phyloP scores from a whole-genome alignment of 2,329 filamentous ascomycete genomes.

The Cyanodermella asteris region DNA sequence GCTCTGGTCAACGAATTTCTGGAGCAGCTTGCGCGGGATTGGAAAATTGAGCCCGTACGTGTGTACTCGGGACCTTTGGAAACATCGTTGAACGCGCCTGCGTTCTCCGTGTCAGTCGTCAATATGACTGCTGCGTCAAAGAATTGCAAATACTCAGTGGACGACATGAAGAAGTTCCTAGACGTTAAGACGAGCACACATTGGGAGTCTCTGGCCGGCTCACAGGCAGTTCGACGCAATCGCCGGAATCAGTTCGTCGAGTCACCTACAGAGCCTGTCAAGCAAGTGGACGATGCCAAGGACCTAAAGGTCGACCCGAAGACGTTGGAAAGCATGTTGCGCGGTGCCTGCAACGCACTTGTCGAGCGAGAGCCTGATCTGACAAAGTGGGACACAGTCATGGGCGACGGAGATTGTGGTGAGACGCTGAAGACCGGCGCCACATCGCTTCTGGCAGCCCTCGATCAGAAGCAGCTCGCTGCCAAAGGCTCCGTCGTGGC shows the following conservation, averaged over 20 bases:
- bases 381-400: constrained; percentile 39
- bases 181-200: no score
- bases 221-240: no score
- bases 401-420: constrained; percentile 46
- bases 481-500: constrained; percentile 24
- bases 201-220: no score
- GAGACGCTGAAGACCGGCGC: constrained; percentile 37
- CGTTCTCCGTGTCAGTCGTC: constrained; percentile 50
- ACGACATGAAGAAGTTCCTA: constrained; percentile 36
- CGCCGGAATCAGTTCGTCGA: no score
- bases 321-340: constrained; percentile 30
- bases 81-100: constrained; percentile 57
- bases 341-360: constrained; percentile 35
- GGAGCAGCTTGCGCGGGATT: constrained; percentile 25
- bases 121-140: no score
- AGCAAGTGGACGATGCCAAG: no score
- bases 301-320: constrained; percentile 26
- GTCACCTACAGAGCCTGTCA: no score
- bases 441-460: no score
- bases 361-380: constrained; percentile 41
- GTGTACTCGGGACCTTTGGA: constrained; percentile 53
- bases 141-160: constrained; percentile 56
- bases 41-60: constrained; percentile 28
- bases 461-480: constrained; percentile 16
- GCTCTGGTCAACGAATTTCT: constrained; percentile 42